Evolutionary conservation across 805 yeast species (phyloP).

Genomic region (Metschnikowia sp.): DNA sequence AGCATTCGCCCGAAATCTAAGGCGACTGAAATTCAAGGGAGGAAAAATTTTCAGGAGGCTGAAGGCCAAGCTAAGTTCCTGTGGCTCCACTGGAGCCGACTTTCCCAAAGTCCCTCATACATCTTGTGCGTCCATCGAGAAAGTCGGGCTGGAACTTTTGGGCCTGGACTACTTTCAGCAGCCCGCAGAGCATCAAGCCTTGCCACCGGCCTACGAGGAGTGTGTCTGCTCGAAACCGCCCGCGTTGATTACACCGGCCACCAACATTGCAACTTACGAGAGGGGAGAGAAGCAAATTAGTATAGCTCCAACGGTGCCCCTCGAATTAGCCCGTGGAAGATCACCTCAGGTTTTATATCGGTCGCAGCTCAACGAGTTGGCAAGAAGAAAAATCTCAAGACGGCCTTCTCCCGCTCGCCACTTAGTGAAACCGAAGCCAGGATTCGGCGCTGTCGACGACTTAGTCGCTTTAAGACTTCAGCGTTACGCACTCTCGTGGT

Average conservation of each 20-base stretch:
- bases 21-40: neutral
- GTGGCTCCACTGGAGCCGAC: too few species aligned
- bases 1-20: conserved; percentile 1
- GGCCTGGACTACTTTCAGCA: neutral
- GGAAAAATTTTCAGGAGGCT: neutral
- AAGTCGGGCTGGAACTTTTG: too few species aligned
- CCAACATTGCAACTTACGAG: too few species aligned
- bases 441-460: neutral
- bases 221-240: neutral
- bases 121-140: too few species aligned
- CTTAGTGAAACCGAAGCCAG: neutral
- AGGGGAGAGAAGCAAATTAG: neutral
- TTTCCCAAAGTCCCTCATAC: too few species aligned
- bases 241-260: too few species aligned
- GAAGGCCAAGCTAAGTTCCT: neutral
- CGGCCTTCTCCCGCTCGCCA: conserved; percentile 1
- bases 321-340: conserved; percentile 10
- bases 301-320: neutral
- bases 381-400: neutral
- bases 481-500: conserved; percentile 1
- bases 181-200: neutral
- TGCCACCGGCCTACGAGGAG: conserved; percentile 15
- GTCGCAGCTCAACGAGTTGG: conserved; percentile 12
- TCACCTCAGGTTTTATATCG: conserved; percentile 11
- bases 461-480: conserved; percentile 2